Percentiles rank a stretch among this genome's conserved stretches.
Conservation (phyloP, 257 asterid genomes). For the Rehmannia glutinosa region DNA sequence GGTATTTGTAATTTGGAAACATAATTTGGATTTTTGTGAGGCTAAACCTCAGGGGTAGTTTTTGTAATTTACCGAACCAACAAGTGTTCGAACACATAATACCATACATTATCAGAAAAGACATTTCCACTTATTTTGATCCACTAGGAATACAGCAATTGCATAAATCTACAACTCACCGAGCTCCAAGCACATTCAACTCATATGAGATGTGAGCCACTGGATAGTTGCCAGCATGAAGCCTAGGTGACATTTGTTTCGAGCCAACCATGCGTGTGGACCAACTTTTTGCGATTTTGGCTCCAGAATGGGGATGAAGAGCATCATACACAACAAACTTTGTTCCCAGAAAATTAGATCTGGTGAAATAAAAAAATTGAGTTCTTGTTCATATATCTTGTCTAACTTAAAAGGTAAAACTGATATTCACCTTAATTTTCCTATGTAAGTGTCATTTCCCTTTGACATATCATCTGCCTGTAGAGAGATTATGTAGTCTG, state of each 20-base stretch:
- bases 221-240: slow-evolving; percentile 55
- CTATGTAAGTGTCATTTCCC: slow-evolving; percentile 57
- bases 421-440: slow-evolving; percentile 69
- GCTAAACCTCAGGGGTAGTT: neutral
- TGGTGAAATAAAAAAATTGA: slow-evolving; percentile 23
- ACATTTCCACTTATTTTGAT: too few species aligned
- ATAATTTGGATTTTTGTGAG: neutral
- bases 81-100: too few species aligned
- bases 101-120: too few species aligned
- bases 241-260: slow-evolving; percentile 49
- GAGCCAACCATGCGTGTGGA: slow-evolving; percentile 53
- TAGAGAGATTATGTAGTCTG: slow-evolving; percentile 76
- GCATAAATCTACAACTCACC: slow-evolving; percentile 38
- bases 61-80: neutral
- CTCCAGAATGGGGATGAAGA: slow-evolving; percentile 55
- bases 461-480: slow-evolving; percentile 55
- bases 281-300: slow-evolving; percentile 53
- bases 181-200: slow-evolving; percentile 74
- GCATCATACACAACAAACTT: slow-evolving; percentile 78
- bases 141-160: neutral
- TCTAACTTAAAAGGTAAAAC: neutral
- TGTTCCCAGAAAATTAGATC: slow-evolving; percentile 86
- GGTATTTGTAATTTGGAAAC: neutral
- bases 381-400: neutral
- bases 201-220: slow-evolving; percentile 85